These are phyloP conservation scores for Chaetomidium leptoderma DNA, from an alignment of 495 filamentous ascomycete species.

Conservation along the genomic window DNA sequence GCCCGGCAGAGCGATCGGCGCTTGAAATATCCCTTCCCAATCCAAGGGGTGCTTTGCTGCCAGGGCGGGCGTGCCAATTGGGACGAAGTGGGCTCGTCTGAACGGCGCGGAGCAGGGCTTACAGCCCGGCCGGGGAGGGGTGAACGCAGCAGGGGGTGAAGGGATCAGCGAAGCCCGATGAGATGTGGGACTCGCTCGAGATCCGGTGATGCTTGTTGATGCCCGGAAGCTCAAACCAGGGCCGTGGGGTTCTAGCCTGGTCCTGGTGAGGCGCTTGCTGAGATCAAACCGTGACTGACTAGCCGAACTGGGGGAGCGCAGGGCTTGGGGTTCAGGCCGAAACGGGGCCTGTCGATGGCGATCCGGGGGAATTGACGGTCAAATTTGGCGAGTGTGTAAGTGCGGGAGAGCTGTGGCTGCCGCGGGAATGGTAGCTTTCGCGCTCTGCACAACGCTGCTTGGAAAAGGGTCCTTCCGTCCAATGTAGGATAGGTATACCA, in stretches of 20 bases:
- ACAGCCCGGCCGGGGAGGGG: slow-evolving; percentile 18
- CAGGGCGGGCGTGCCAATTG: slow-evolving; percentile 34
- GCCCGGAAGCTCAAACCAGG: slow-evolving; percentile 3
- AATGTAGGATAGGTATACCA: no score
- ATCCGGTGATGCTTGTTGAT: slow-evolving; percentile 25
- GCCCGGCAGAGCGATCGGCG: slow-evolving; percentile 45
- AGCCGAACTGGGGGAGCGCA: slow-evolving; percentile 1
- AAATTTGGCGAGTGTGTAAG: slow-evolving; percentile 30
- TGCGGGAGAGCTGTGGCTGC: slow-evolving; percentile 19
- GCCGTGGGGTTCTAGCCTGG: slow-evolving; percentile 2
- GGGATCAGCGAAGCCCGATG: slow-evolving; percentile 9
- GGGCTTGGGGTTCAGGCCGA: slow-evolving; percentile 14
- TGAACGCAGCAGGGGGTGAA: slow-evolving; percentile 14
- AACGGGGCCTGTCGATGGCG: slow-evolving; percentile 22
- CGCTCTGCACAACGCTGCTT: background rate
- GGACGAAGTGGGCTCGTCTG: slow-evolving; percentile 19
- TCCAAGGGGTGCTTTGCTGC: slow-evolving; percentile 25
- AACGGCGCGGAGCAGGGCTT: slow-evolving; percentile 33
- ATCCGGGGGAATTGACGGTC: slow-evolving; percentile 35
- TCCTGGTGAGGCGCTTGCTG: slow-evolving; percentile 7
- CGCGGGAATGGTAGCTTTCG: no score
- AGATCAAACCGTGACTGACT: slow-evolving; percentile 13
- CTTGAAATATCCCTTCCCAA: slow-evolving; percentile 38
- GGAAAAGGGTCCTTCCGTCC: background rate
- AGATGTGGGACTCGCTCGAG: slow-evolving; percentile 19